phyloP scores from a whole-genome alignment of 1,139 yeast genomes.

The Taphrina populina region DNA sequence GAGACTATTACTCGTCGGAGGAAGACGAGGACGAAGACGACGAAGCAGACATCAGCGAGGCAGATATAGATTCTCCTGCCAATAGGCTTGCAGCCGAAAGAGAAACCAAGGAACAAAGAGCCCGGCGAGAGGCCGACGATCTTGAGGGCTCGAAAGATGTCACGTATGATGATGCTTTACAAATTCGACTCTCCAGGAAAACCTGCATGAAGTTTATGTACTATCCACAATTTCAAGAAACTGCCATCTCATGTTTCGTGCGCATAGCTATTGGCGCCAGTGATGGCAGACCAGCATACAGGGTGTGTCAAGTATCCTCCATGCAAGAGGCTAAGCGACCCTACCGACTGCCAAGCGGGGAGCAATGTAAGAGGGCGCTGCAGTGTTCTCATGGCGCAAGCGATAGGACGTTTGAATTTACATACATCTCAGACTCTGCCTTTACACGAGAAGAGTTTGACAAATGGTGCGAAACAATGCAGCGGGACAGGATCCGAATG shows the following conservation, averaged over 20 bases:
- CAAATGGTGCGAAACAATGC: constrained; percentile 62
- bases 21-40: constrained; percentile 45
- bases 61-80: constrained; percentile 42
- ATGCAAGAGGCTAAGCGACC: constrained; percentile 55
- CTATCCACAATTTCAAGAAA: constrained; percentile 73
- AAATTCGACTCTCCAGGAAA: constrained; percentile 72
- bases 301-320: constrained; percentile 80
- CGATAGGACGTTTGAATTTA: constrained; percentile 68
- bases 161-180: constrained; percentile 61
- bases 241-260: constrained; percentile 61
- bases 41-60: constrained; percentile 41
- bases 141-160: constrained; percentile 45
- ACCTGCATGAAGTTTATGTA: constrained; percentile 72
- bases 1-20: constrained; percentile 39
- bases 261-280: constrained; percentile 77
- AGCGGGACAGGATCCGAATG: constrained; percentile 57
- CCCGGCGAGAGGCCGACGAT: constrained; percentile 40
- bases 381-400: constrained; percentile 67
- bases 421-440: constrained; percentile 43
- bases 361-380: constrained; percentile 39
- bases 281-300: constrained; percentile 63
- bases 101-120: constrained; percentile 39
- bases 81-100: constrained; percentile 39
- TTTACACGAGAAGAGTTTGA: constrained; percentile 61
- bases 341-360: constrained; percentile 35